Conservation (phyloP, 176 grass and related monocot genomes). For the Oryza nivara region DNA sequence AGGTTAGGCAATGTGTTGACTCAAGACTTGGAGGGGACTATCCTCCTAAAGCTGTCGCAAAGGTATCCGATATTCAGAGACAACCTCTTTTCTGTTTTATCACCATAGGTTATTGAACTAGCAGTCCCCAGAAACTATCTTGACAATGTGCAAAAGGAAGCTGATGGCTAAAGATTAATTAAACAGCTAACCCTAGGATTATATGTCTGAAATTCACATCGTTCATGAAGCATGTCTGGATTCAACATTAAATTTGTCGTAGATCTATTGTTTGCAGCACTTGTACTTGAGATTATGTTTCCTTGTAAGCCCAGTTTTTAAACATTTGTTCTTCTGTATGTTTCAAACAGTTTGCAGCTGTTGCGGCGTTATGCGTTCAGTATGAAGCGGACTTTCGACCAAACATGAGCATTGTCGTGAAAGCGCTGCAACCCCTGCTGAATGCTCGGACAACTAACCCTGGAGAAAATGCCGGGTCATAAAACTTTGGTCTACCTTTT, state of each 20-base stretch:
- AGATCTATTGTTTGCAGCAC: background rate
- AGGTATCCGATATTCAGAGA: conserved; percentile 45
- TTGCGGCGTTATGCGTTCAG: conserved; percentile 77
- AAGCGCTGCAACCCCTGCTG: conserved; percentile 73
- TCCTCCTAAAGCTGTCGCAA: conserved; percentile 84
- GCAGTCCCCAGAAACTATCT: background rate
- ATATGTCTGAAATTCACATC: background rate
- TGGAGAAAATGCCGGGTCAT: conserved; percentile 45
- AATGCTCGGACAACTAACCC: conserved; percentile 61
- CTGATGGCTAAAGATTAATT: background rate
- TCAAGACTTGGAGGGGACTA: conserved; percentile 73
- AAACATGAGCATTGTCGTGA: conserved; percentile 88
- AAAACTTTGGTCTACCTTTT: conserved; percentile 35
- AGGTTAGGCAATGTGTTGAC: conserved; percentile 83
- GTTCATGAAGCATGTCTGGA: background rate
- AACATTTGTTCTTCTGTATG: conserved; percentile 25
- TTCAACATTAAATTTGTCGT: conserved; percentile 1
- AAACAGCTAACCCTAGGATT: conserved; percentile 8
- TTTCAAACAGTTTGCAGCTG: conserved; percentile 72
- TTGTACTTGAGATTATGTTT: background rate
- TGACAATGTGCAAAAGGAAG: background rate
- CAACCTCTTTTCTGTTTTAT: conserved; percentile 18
- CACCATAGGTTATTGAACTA: conserved; percentile 10
- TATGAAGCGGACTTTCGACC: conserved; percentile 83
- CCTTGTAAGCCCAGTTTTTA: background rate